Base-by-base conservation (phyloP, 495 filamentous ascomycete species). In the Daldinia childiae region DNA sequence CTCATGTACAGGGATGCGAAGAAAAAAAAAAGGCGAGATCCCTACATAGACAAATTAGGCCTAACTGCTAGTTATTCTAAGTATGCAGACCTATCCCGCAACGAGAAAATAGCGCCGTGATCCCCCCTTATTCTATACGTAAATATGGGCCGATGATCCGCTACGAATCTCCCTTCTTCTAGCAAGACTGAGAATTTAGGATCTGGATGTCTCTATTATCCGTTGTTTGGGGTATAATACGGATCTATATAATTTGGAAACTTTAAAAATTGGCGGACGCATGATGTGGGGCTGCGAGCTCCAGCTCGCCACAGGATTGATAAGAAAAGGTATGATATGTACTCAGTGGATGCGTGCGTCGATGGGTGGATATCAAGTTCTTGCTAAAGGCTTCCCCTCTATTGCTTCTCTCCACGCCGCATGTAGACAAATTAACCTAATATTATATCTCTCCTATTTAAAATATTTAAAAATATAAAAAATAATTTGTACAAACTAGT, bases 71-170 rank as follows among this genome's bases (percentile, higher is more conserved):
- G 12, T 7, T 34, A 39, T 54, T 34, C 27, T 9, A 52, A 62
- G 34, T 19, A 29, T 26, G n/a, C 24, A 9, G 8, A 48, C 58
- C 21, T 60, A 60, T 45, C 38, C 58, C 26, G 36, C 58, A 45
- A 63, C 39, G 19, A 36, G 62, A 50, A 45, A 56, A 57, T 65
- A 58, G 19, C 62, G 52, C 51, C 26, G 45, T 19, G 19, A 58
- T 58, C 30, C 62, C 50, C 52, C 12, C 43, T 12, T 58, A 36
- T 48, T 50, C 34, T 1, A 38, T 36, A 58, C 54, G 30, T 58
- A 58, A n/a, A 17, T 4, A 66, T 51, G 24, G 58, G 7, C 38
- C 15, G 63, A 51, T 27, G 52, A 29, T 58, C 54, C 39, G 54
- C 41, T 38, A 66, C 12, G 19, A n/a, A 58, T 58, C 63, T 58